Evolutionary conservation across 768 basidiomycete genomes (phyloP).

Genomic region (Pisolithus sp.): DNA sequence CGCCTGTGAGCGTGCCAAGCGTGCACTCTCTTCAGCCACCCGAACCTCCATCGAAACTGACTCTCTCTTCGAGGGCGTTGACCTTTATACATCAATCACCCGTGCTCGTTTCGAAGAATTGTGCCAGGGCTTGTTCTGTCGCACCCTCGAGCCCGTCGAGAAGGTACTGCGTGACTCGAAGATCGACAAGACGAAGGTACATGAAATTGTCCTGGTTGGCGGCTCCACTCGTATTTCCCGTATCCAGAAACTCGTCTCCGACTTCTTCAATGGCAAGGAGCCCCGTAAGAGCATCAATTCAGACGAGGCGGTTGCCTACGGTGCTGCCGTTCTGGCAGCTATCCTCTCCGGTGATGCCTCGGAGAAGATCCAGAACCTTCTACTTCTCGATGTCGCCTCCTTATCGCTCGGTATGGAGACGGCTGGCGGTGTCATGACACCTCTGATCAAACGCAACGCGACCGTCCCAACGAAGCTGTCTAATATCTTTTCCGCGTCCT

Average conservation of each 20-base stretch:
- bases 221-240: constrained; percentile 57
- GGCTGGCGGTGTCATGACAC: constrained; percentile 35
- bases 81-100: constrained; percentile 61
- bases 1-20: too few species aligned
- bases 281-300: constrained; percentile 89
- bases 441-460: background rate
- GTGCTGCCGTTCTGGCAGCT: constrained; percentile 65
- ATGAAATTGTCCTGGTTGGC: constrained; percentile 32
- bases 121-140: constrained; percentile 64
- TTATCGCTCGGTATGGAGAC: constrained; percentile 91
- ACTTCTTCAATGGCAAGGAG: constrained; percentile 63
- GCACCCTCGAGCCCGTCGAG: constrained; percentile 70
- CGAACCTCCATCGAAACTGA: constrained; percentile 46
- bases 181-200: constrained; percentile 61
- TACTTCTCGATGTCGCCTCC: constrained; percentile 93
- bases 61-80: constrained; percentile 52
- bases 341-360: constrained; percentile 38
- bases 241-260: constrained; percentile 44
- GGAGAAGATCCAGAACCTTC: constrained; percentile 92
- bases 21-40: constrained; percentile 37
- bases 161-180: constrained; percentile 67
- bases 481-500: constrained; percentile 72
- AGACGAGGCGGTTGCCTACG: constrained; percentile 70
- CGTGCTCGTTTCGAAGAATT: constrained; percentile 69
- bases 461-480: background rate